Evolutionary conservation across 176 grass and related monocot genomes (phyloP).

Genomic region (bread wheat (Triticum aestivum)): DNA sequence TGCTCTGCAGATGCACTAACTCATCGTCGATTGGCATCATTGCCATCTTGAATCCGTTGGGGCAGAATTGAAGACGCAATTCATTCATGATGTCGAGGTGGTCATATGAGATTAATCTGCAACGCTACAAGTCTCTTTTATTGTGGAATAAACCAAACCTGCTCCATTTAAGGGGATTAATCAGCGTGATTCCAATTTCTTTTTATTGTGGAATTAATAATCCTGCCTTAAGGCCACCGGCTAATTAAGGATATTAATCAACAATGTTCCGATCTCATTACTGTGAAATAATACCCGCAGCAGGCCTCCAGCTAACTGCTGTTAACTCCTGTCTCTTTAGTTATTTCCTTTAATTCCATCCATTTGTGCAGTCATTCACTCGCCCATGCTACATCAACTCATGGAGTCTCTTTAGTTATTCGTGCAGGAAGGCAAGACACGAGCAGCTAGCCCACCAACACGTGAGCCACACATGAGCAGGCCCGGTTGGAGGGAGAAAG

Average conservation of each 20-base stretch:
- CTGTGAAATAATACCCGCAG: background rate
- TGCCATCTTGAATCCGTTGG: conserved; percentile 16
- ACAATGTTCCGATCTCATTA: background rate
- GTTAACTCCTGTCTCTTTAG: background rate
- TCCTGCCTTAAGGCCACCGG: background rate
- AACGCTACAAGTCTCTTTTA: background rate
- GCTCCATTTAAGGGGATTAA: conserved; percentile 10
- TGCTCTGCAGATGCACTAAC: background rate
- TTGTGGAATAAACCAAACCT: background rate
- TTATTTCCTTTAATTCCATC: background rate
- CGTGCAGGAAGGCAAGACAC: background rate
- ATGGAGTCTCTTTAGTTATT: background rate
- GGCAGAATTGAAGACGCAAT: background rate
- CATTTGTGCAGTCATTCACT: background rate
- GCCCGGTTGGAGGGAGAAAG: background rate
- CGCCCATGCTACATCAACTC: background rate
- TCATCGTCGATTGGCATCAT: background rate
- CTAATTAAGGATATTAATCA: background rate
- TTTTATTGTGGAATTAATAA: conserved; percentile 13
- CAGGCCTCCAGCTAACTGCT: background rate
- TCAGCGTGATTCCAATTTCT: background rate
- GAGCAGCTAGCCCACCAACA: conserved; percentile 2
- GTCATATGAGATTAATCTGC: background rate
- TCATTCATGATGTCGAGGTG: conserved; percentile 11
- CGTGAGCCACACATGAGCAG: conserved; percentile 27